Evolutionary conservation across 2,329 filamentous ascomycete genomes (phyloP).

Genomic region (Hypoxylon sp.): DNA sequence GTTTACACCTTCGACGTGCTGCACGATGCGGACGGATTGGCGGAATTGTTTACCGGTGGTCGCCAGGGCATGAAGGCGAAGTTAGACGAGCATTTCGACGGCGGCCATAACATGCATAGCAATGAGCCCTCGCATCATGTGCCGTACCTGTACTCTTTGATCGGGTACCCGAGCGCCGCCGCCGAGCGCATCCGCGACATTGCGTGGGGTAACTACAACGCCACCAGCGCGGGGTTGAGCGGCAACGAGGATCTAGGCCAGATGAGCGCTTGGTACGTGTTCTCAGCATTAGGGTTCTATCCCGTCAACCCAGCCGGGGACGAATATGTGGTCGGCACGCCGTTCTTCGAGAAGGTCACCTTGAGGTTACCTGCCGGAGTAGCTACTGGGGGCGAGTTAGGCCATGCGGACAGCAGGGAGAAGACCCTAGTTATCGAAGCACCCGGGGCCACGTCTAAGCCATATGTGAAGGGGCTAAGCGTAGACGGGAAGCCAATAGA

Average conservation of each 20-base stretch:
- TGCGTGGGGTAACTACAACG: conserved; percentile 61
- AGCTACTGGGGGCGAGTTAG: conserved; percentile 46
- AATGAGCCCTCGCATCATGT: conserved; percentile 66
- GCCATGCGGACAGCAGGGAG: conserved; percentile 22
- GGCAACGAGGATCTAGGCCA: conserved; percentile 66
- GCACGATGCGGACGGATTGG: conserved; percentile 61
- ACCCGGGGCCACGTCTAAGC: conserved; percentile 58
- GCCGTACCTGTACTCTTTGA: conserved; percentile 62
- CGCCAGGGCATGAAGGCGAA: conserved; percentile 57
- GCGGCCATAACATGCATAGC: conserved; percentile 63
- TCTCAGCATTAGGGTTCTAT: conserved; percentile 64
- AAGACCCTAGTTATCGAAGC: conserved; percentile 59
- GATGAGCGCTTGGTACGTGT: conserved; percentile 66
- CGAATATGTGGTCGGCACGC: conserved; percentile 62
- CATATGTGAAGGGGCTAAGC: conserved; percentile 59
- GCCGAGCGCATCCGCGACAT: conserved; percentile 58
- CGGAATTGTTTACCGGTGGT: conserved; percentile 58
- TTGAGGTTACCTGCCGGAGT: conserved; percentile 57
- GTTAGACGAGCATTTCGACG: conserved; percentile 62
- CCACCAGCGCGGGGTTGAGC: conserved; percentile 61
- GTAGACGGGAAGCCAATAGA: conserved; percentile 58
- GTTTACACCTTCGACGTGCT: conserved; percentile 66
- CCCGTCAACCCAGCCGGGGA: conserved; percentile 62
- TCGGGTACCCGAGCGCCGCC: conserved; percentile 58
- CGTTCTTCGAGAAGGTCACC: conserved; percentile 62